These are phyloP conservation scores for Artemisia argyi DNA, from an alignment of 129 eudicot genomes.

Conservation along the genomic window DNA sequence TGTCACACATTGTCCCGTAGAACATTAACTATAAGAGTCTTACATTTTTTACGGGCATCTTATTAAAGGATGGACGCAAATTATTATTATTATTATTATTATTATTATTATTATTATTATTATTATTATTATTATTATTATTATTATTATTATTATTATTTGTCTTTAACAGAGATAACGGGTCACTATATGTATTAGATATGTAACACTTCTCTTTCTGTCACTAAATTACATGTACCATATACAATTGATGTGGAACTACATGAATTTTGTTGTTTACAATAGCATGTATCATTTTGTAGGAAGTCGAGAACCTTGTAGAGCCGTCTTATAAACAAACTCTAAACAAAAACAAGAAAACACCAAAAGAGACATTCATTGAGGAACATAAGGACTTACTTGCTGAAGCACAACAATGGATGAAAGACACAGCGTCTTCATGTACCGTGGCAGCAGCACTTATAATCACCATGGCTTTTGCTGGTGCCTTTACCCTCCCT, in stretches of 20 bases:
- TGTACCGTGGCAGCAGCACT: slow-evolving; percentile 35
- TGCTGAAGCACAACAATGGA: slow-evolving; percentile 26
- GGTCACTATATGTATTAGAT: no score
- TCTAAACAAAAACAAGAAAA: neutral
- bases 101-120: no score
- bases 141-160: no score
- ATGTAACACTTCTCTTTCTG: neutral
- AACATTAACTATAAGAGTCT: no score
- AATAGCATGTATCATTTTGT: neutral
- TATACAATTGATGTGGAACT: neutral
- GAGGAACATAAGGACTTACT: slow-evolving; percentile 17
- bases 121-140: no score
- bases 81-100: no score
- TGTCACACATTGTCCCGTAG: no score
- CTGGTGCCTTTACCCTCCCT: slow-evolving; percentile 23
- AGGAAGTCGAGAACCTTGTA: slow-evolving; percentile 16
- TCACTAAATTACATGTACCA: no score
- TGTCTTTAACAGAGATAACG: neutral
- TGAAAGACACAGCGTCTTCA: slow-evolving; percentile 28
- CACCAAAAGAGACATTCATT: slow-evolving; percentile 15
- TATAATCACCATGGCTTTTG: slow-evolving; percentile 31
- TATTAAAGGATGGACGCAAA: no score
- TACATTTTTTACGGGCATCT: no score
- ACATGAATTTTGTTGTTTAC: neutral
- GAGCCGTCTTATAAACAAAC: slow-evolving; percentile 10